Conservation (phyloP, 78 protist genomes). For the Protostelium mycophagum region DNA sequence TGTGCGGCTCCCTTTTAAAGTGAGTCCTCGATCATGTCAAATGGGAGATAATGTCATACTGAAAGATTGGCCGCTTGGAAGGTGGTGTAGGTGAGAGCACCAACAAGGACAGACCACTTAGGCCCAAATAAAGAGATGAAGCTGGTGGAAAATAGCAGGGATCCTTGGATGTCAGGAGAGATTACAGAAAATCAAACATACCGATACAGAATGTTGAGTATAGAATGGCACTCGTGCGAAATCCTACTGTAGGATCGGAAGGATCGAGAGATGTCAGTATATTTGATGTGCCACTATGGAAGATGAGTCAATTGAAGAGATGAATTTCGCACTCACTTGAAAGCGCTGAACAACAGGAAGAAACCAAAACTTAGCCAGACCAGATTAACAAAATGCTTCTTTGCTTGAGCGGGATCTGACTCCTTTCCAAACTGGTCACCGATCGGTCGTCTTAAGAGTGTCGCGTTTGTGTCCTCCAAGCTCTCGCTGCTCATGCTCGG, state of each 20-base stretch:
- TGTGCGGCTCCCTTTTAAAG: background rate
- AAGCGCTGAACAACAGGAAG: background rate
- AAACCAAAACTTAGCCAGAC: background rate
- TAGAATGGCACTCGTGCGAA: background rate
- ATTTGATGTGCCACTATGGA: background rate
- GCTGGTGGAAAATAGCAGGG: background rate
- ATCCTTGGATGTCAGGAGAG: background rate
- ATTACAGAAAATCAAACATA: background rate
- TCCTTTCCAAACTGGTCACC: too few relatives aligned
- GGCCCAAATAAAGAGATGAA: background rate
- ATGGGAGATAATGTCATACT: too few relatives aligned
- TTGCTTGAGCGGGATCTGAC: too few relatives aligned
- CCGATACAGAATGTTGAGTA: background rate
- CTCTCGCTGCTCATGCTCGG: too few relatives aligned
- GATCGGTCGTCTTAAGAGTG: too few relatives aligned
- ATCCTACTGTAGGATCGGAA: background rate
- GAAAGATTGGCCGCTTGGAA: background rate
- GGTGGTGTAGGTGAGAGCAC: background rate
- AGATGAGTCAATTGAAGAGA: too few relatives aligned
- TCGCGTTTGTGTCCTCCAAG: too few relatives aligned
- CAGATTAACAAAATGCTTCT: background rate
- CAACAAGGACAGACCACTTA: background rate
- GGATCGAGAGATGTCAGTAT: background rate
- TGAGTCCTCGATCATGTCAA: too few relatives aligned
- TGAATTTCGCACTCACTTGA: background rate